Evolutionary conservation across 2,329 filamentous ascomycete species (phyloP).

Genomic region (Simplicillium sp.): DNA sequence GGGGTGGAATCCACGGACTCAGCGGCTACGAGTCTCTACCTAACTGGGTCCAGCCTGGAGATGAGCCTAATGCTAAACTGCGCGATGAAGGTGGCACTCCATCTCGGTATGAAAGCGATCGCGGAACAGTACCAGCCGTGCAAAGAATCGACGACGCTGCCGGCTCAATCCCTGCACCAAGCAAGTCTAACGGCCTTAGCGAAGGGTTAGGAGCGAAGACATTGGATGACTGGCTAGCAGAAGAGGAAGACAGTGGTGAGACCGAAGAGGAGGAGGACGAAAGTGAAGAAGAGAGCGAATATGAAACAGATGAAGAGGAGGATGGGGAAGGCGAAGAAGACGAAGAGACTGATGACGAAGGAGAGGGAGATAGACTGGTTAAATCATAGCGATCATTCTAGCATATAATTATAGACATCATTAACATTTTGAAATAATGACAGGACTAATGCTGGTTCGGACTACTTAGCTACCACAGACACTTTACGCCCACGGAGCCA

Average conservation of each 20-base stretch:
- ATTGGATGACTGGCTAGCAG: conserved; percentile 86
- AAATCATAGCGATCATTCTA: conserved; percentile 17
- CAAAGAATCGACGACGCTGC: conserved; percentile 54
- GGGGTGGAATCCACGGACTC: conserved; percentile 63
- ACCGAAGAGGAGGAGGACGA: conserved; percentile 41
- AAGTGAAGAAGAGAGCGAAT: conserved; percentile 37
- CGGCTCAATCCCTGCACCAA: conserved; percentile 16
- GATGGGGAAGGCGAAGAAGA: conserved; percentile 42
- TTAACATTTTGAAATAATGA: not conserved
- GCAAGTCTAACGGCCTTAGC: conserved; percentile 39
- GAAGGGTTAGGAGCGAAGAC: conserved; percentile 60
- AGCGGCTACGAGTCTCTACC: conserved; percentile 73
- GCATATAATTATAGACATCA: not conserved
- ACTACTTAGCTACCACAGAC: too few species aligned
- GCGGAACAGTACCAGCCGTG: conserved; percentile 42
- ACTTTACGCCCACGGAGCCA: too few species aligned
- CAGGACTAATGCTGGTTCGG: too few species aligned
- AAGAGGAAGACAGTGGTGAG: conserved; percentile 52
- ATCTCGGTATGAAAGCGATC: conserved; percentile 20
- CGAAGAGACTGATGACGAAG: conserved; percentile 37
- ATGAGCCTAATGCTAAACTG: conserved; percentile 68
- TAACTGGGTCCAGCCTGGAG: conserved; percentile 71
- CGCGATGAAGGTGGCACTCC: conserved; percentile 42
- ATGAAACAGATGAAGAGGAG: conserved; percentile 40
- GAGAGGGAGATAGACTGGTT: conserved; percentile 34